Evolutionary conservation across 345 rosid genomes (phyloP).

Genomic region (Streptanthus diversifolius): DNA sequence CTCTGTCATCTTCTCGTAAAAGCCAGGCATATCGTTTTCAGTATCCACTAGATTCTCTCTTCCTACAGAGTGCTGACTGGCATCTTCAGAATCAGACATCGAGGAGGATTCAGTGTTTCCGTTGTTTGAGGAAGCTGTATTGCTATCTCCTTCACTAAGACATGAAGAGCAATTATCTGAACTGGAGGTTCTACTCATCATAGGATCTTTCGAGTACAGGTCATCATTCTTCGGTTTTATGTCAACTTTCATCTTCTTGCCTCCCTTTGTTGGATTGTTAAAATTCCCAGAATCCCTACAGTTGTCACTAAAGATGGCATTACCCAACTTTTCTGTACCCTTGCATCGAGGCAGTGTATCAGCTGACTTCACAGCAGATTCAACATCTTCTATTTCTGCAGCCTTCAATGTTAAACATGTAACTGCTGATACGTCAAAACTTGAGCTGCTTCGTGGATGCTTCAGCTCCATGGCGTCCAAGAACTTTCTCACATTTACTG

Average conservation of each 20-base stretch:
- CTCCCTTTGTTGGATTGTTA: conserved; percentile 30
- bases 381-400: conserved; percentile 36
- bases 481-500: conserved; percentile 53
- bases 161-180: conserved; percentile 90
- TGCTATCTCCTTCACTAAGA: conserved; percentile 82
- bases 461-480: conserved; percentile 77
- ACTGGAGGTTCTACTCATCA: conserved; percentile 53
- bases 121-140: conserved; percentile 58
- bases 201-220: conserved; percentile 33
- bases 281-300: conserved; percentile 26
- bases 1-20: conserved; percentile 34
- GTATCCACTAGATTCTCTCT: conserved; percentile 42
- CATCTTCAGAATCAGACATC: conserved; percentile 81
- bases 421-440: conserved; percentile 45
- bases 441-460: conserved; percentile 61
- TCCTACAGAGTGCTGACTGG: conserved; percentile 61
- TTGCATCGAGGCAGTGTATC: conserved; percentile 38
- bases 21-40: conserved; percentile 40
- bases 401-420: conserved; percentile 34
- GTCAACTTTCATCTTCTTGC: conserved; percentile 37
- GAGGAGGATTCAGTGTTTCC: conserved; percentile 72
- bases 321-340: conserved; percentile 44
- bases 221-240: conserved; percentile 35
- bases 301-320: conserved; percentile 31
- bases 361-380: conserved; percentile 38